phyloP scores from a whole-genome alignment of 2,329 filamentous ascomycete genomes.

The Fusarium anthophilum region DNA sequence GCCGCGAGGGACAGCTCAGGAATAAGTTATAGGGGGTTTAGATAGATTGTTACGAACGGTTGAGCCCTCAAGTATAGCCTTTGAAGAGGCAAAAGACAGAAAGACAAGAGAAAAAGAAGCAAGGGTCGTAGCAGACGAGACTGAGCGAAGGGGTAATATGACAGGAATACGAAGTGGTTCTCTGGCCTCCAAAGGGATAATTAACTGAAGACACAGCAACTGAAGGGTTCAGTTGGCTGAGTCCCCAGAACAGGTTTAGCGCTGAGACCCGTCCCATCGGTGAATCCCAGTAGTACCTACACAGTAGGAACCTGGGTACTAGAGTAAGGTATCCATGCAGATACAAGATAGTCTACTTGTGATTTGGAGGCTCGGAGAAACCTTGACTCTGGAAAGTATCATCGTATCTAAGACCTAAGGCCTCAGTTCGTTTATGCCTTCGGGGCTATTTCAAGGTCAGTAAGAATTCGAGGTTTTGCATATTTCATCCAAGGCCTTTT shows the following conservation, averaged over 20 bases:
- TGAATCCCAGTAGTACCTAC: constrained; percentile 1
- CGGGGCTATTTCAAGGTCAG: background rate
- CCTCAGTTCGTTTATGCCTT: background rate
- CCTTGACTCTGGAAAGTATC: background rate
- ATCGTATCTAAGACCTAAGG: background rate
- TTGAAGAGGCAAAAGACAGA: background rate
- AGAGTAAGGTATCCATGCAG: background rate
- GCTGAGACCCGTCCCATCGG: constrained; percentile 13
- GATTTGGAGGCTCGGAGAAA: background rate
- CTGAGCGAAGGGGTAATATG: constrained; percentile 33
- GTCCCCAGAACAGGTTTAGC: constrained; percentile 31
- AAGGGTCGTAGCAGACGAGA: constrained; percentile 23
- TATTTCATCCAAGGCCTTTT: background rate
- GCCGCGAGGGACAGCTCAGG: constrained; percentile 14
- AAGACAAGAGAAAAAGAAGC: constrained; percentile 13
- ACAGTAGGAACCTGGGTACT: background rate
- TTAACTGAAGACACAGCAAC: constrained; percentile 36
- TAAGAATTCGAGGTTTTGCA: background rate
- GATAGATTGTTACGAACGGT: background rate
- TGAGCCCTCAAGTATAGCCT: background rate
- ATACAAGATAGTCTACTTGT: background rate
- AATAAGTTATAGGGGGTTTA: background rate
- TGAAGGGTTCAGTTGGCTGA: constrained; percentile 39
- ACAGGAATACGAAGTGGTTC: constrained; percentile 40
- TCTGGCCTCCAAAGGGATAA: constrained; percentile 39